Base-by-base conservation (phyloP, 352 stramenopile genomes). In the Blastocystis sp. region DNA sequence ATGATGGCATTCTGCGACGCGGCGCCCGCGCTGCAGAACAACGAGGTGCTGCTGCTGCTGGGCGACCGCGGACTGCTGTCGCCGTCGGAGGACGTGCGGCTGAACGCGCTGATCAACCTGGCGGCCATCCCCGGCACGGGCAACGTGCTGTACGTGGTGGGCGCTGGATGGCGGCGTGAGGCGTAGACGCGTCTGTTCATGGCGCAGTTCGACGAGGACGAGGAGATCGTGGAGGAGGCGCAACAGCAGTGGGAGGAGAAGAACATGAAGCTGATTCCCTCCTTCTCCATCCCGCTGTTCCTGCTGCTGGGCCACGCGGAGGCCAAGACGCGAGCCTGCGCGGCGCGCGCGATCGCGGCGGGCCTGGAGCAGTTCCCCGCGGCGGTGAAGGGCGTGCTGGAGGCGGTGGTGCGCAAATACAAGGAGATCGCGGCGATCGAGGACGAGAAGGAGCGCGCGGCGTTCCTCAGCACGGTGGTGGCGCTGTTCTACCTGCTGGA, bases 311-410 rank as follows among this genome's bases (percentile, higher is more conserved):
- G 93, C 78, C 93, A 96, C 89, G 69, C 89, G 14, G 90, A 93
- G 65, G 89, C 77, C 38, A 93, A 93, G 67, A 93, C 95, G 2
- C 93, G 93, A 48, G 92, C 93, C 80, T 93, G 91, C 5, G 93
- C 93, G 10, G 92, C 92, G 52, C 90, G 93, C 21, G 93, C 93
- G 23, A 91, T 96, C 48, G 93, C 93, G 1, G 90, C 93, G 41
- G 93, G 92, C 56, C 93, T 95, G 92, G 91, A 90, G 61, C 92
- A 93, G 79, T 94, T 94, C 90, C 92, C 92, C 0, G 91, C 94
- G 88, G 92, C 91, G 23, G 91, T 93, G 14, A 11, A 38, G 7
- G 34, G n/a, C 1, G 74, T 90, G 21, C 71, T 79, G 43, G 71
- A 88, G 23, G 76, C 92, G 91, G 92, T 21, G 93, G 93, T 67